phyloP scores from a whole-genome alignment of 2,329 filamentous ascomycete genomes.

The Trichoderma asperellum region DNA sequence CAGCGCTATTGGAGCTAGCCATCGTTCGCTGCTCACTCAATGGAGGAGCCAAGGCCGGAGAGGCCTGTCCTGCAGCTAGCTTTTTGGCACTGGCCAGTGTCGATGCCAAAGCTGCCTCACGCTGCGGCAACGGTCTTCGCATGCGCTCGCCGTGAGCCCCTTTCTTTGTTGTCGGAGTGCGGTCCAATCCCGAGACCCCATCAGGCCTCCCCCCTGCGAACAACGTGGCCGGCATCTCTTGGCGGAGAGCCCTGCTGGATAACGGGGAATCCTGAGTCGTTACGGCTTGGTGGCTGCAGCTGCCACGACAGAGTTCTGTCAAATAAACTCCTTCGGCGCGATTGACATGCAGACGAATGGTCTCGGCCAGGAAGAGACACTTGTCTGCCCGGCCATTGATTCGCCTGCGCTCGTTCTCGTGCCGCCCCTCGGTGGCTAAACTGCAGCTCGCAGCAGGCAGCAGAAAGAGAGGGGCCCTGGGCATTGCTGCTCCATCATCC shows the following conservation, averaged over 20 bases:
- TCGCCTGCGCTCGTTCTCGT: constrained; percentile 10
- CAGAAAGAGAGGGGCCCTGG: not conserved
- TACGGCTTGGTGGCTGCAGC: not conserved
- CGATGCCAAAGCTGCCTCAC: not conserved
- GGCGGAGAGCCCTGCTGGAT: constrained; percentile 24
- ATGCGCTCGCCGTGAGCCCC: constrained; percentile 4
- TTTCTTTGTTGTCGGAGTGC: constrained; percentile 19
- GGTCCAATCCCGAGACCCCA: constrained; percentile 24
- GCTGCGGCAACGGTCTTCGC: constrained; percentile 9
- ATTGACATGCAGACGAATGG: constrained; percentile 3
- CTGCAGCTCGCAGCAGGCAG: constrained; percentile 1
- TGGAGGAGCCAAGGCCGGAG: constrained; percentile 10
- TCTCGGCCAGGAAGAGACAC: constrained; percentile 1
- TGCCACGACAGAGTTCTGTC: not conserved
- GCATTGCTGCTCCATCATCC: constrained; percentile 15
- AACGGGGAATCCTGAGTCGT: not conserved
- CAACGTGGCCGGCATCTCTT: constrained; percentile 27
- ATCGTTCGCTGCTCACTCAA: not conserved
- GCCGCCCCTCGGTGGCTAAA: constrained; percentile 1
- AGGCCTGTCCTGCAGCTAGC: constrained; percentile 4
- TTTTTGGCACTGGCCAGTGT: not conserved
- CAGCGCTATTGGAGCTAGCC: not conserved
- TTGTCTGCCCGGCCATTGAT: not conserved
- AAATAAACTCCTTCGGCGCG: not conserved
- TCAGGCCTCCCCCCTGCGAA: constrained; percentile 19